A percentile compares a stretch with the other conserved stretches of the same genome.
phyloP scores from a whole-genome alignment of 495 filamentous ascomycete genomes.

The Penicillium dipodomyicola region DNA sequence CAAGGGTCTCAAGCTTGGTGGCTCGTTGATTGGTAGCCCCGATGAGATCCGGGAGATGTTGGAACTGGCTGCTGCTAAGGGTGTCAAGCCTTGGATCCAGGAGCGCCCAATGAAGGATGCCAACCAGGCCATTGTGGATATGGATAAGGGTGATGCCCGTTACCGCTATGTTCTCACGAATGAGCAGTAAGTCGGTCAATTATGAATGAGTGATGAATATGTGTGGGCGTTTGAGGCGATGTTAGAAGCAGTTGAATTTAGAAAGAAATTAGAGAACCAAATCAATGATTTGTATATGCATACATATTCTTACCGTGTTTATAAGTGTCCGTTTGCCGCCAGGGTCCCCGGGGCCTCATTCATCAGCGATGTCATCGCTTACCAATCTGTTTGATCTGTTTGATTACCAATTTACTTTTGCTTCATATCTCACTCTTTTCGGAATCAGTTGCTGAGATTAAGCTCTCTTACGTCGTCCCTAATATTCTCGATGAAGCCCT shows the following conservation, averaged over 20 bases:
- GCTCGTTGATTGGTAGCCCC: slow-evolving; percentile 68
- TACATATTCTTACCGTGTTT: background rate
- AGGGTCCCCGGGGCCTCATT: background rate
- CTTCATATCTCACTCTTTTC: background rate
- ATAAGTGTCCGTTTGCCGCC: too few species aligned
- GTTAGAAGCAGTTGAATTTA: background rate
- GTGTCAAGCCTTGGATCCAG: slow-evolving; percentile 70
- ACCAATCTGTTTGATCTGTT: background rate
- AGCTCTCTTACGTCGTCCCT: background rate
- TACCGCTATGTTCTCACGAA: slow-evolving; percentile 76
- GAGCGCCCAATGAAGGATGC: slow-evolving; percentile 69
- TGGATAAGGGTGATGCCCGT: slow-evolving; percentile 65
- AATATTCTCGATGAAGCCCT: background rate
- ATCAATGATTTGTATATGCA: too few species aligned
- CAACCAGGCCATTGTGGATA: slow-evolving; percentile 67
- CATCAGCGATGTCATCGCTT: background rate
- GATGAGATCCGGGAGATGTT: slow-evolving; percentile 79
- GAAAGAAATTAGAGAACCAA: background rate
- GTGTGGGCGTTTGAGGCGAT: background rate
- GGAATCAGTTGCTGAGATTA: background rate
- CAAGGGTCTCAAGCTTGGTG: slow-evolving; percentile 63
- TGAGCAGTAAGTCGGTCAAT: slow-evolving; percentile 26
- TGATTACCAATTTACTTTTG: background rate
- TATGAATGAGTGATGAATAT: slow-evolving; percentile 2
- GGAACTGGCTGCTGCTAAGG: slow-evolving; percentile 66